A percentile compares a stretch with the other conserved stretches of the same genome.
Evolutionary conservation across 176 grass and related monocot genomes (phyloP).

Genomic region (Carex myosuroides): DNA sequence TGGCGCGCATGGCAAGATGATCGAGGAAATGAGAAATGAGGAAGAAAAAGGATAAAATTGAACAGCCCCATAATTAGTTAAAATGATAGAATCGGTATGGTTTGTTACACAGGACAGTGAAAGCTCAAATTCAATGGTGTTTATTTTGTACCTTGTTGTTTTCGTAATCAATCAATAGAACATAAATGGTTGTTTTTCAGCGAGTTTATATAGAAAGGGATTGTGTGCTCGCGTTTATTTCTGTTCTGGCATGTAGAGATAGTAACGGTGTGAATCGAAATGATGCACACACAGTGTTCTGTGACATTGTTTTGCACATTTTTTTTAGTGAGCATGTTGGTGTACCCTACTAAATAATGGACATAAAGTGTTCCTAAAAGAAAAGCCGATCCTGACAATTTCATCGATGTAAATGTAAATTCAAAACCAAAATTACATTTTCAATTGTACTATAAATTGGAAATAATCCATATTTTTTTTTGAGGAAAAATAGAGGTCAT

Average conservation of each 20-base stretch:
- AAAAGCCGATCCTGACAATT: not conserved
- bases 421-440: not conserved
- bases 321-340: not conserved
- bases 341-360: not conserved
- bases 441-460: not conserved
- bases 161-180: not conserved
- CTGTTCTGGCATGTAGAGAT: no score
- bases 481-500: no score
- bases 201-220: no score
- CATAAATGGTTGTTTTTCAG: not conserved
- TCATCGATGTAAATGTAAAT: not conserved
- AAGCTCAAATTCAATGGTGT: not conserved
- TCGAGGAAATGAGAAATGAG: not conserved
- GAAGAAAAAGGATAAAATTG: not conserved
- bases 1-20: not conserved
- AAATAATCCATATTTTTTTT: not conserved
- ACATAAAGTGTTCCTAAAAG: no score
- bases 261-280: no score
- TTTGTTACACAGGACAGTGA: not conserved
- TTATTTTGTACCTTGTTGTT: not conserved
- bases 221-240: no score
- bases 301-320: not conserved
- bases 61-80: not conserved
- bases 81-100: not conserved
- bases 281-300: no score